Base-by-base conservation (phyloP, 2,329 filamentous ascomycete species). In the Arthrobotrys musiformis region DNA sequence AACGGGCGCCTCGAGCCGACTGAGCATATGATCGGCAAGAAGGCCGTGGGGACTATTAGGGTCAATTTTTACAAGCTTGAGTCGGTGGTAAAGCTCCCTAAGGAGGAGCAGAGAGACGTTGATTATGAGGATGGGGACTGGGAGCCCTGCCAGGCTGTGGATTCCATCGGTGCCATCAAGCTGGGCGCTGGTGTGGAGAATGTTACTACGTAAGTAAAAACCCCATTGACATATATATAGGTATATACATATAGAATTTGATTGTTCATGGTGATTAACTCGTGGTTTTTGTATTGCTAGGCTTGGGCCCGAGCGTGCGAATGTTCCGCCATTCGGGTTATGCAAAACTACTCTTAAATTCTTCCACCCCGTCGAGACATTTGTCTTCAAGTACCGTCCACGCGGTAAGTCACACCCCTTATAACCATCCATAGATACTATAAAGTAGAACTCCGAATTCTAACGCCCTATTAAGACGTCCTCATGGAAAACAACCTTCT, bases 301-400 rank as follows among this genome's bases (percentile, higher is more conserved):
- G 26, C 24, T 24, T 52, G 28, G 40, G 17, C 61, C 17, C 1
- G 28, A 28, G 11, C n/a, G n/a, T n/a, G n/a, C n/a, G n/a, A n/a
- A n/a, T n/a, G n/a, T n/a, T n/a, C n/a, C n/a, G n/a, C n/a, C n/a
- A n/a, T n/a, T n/a, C n/a, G n/a, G n/a, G n/a, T n/a, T n/a, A n/a
- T n/a, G n/a, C n/a, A n/a, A n/a, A n/a, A n/a, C n/a, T n/a, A n/a
- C n/a, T n/a, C n/a, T n/a, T n/a, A n/a, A n/a, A n/a, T n/a, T n/a
- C n/a, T n/a, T n/a, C n/a, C 67, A 75, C 42, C 70, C 70, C 1
- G 69, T 63, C 19, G 70, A 75, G 52, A 62, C 70, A 4, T 75
- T 75, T 19, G 44, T 75, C 17, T 54, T 75, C 40, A 75, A 50
- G 19, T 75, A 75, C 24, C 62, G 63, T n/a, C 54, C 70, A 7